phyloP scores from a whole-genome alignment of 345 rosid species.

The Eucalyptus albens region DNA sequence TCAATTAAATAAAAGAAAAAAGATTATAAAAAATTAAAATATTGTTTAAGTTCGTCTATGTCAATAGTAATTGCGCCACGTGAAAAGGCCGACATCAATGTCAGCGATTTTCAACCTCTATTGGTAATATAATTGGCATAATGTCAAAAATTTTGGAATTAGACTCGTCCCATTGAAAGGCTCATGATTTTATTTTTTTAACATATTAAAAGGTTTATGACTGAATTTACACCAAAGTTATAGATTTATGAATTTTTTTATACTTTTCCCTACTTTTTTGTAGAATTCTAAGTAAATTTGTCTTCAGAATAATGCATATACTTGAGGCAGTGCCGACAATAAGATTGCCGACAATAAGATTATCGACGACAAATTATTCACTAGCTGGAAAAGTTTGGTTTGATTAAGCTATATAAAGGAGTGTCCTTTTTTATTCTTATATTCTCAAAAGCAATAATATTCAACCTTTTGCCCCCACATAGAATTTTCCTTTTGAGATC shows the following conservation, averaged over 20 bases:
- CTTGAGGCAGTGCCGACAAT: neutral
- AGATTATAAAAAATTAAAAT: no score
- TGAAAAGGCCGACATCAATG: neutral
- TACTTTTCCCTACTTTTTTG: no score
- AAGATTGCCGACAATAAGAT: neutral
- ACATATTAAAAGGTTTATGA: neutral
- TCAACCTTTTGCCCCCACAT: neutral
- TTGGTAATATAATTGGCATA: neutral
- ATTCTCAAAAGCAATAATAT: neutral
- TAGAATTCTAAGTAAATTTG: neutral
- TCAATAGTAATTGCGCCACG: rapidly evolving
- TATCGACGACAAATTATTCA: neutral
- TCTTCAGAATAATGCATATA: neutral
- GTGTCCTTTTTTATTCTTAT: neutral
- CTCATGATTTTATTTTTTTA: no score
- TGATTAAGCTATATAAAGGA: neutral
- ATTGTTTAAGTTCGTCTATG: no score
- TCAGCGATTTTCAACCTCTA: neutral
- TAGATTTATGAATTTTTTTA: no score
- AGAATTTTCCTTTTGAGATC: neutral
- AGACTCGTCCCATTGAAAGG: neutral
- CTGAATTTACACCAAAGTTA: no score
- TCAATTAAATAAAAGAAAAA: no score
- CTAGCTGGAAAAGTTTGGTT: neutral
- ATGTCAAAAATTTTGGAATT: no score